Evolutionary conservation across 2,329 filamentous ascomycete genomes (phyloP), one percentile per base, ranked within the genome.

Genomic region (Simplicillium sp.): DNA sequence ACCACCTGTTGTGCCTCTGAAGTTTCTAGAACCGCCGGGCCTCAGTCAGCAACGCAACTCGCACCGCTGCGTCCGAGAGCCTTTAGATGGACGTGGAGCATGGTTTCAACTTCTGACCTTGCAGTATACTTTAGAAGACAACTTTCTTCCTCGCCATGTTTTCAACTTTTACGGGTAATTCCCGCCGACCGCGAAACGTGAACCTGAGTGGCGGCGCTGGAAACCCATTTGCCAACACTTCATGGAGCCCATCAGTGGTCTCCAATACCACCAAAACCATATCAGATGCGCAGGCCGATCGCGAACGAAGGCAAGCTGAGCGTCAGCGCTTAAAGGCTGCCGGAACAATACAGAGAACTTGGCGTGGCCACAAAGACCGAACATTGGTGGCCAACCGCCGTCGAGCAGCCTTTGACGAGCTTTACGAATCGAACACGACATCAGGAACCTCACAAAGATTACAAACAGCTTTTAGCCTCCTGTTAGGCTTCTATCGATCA

Each of bases 131-230:
- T 5, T 25, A 25, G 20, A 25, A 9, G 20, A 25, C 20, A 25
- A 5, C 20, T 25, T 33, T 33, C 7, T 33, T 33, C 12, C 37
- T 40, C 50, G 53, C 51, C 57, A 96, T 96, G 90, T 94, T 92
- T 66, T 82, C 84, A 46, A 88, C 84, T 40, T 98, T 98, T 66
- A 92, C 86, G 17, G 92, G 92, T 52, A 86, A 68, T 63, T 86
- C 87, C 53, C 82, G 87, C 55, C 84, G 86, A 50, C 82, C 84
- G 46, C 82, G 92, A 49, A 89, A 96, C 60, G 87, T 97, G 58
- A 96, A 97, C 64, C 81, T 98, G 46, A 92, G 87, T 50, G 92
- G 88, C 47, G 83, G 89, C 51, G 78, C 77, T 49, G 70, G 71
- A 38, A 94, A 95, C 55, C 87, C 88, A 3, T 94, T 92, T 60